These are phyloP conservation scores for Lithohypha guttulata DNA, from an alignment of 2,329 filamentous ascomycete species.

Conservation along the genomic window DNA sequence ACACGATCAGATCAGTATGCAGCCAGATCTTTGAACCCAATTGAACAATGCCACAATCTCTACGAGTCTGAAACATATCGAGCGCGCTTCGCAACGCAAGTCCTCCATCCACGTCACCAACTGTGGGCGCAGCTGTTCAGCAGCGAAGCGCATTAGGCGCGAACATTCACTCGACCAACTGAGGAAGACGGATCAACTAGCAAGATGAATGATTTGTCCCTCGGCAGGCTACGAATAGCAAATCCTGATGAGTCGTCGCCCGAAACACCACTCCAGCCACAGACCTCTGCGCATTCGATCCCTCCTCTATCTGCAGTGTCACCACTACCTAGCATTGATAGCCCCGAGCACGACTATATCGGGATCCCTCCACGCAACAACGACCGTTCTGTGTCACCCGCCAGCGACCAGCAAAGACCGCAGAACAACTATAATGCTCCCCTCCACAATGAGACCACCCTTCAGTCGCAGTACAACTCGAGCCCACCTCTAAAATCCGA, in stretches of 20 bases:
- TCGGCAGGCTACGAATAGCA: constrained; percentile 90
- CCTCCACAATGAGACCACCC: too few species aligned
- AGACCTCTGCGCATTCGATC: constrained; percentile 8
- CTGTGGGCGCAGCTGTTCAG: constrained; percentile 1
- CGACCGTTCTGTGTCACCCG: constrained; percentile 20
- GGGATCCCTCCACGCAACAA: constrained; percentile 8
- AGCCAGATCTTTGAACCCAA: background rate
- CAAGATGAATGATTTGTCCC: constrained; percentile 47
- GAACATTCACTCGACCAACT: background rate
- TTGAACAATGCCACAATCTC: constrained; percentile 2
- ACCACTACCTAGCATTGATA: constrained; percentile 15
- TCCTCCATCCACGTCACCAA: constrained; percentile 6
- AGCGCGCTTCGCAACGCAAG: background rate
- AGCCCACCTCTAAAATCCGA: constrained; percentile 1
- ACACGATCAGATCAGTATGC: background rate
- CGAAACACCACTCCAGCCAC: constrained; percentile 22
- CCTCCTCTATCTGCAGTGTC: constrained; percentile 13
- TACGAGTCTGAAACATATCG: constrained; percentile 1
- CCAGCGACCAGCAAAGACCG: constrained; percentile 12
- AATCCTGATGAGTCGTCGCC: constrained; percentile 70
- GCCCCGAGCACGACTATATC: constrained; percentile 13
- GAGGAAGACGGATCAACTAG: background rate
- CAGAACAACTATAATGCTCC: constrained; percentile 7
- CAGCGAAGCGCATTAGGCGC: background rate
- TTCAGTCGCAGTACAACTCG: constrained; percentile 7